Base-by-base conservation (phyloP, 2,329 filamentous ascomycete genomes). In the Pseudogymnoascus destructans region DNA sequence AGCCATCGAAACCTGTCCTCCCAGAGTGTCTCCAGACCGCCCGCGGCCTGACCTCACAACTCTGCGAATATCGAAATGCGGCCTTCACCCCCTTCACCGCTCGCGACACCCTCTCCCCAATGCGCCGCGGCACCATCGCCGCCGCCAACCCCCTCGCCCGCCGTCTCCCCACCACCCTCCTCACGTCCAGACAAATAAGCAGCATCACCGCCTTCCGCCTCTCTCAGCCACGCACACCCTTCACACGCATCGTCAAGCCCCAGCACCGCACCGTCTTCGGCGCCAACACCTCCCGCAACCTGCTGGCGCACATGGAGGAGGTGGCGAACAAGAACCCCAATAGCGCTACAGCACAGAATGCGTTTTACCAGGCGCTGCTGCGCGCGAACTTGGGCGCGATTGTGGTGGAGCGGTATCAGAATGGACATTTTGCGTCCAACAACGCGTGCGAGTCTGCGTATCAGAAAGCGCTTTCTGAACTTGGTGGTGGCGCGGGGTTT, bases 311-410 rank as follows among this genome's bases (percentile, higher is more conserved):
- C 64, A 80, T 91, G 65, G 93, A 98, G 73, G 86, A 91, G 70
- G 86, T 87, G 21, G 95, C 93, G 35, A 98, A 97, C 73, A 87
- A 89, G 71, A 95, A 95, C 66, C 89, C 93, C 1, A 80, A 77
- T 60, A 97, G 89, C 71, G 86, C 90, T 25, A 87, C 86, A 42
- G 85, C 90, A 17, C 93, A 98, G 71, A 93, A 92, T 70, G 86
- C 88, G 13, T 96, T 98, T 71, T 98, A 98, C 70, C 86, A 92
- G 69, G 85, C 91, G 49, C 80, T 98, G 11, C 78, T 96, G 58
- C 87, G 87, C 69, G 90, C 92, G 57, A 93, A 95, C 67, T 91
- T 96, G 87, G 89, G 92, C 15, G 86, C 90, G 57, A 95, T 98
- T 62, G 77, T 98, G 59, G 80, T 96, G 60, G 90, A 97, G 72